Conservation (phyloP, 2,329 filamentous ascomycete species). For the Botrytis paeoniae region DNA sequence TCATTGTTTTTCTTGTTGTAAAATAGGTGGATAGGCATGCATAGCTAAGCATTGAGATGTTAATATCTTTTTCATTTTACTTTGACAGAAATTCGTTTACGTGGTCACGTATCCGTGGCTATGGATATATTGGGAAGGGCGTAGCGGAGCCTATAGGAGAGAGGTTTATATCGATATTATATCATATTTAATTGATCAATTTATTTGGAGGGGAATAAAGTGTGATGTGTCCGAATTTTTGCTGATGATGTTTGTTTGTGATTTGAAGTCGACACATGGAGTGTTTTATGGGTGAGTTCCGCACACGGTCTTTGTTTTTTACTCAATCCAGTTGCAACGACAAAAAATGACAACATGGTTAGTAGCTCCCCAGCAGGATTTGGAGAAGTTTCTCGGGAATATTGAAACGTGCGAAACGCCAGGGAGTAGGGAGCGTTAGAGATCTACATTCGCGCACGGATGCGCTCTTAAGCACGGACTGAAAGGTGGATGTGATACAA, state of each 20-base stretch:
- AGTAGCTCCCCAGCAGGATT: background rate
- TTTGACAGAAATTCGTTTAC: constrained; percentile 5
- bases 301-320: background rate
- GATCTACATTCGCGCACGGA: background rate
- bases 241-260: background rate
- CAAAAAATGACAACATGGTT: background rate
- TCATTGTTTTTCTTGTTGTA: constrained; percentile 31
- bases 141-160: background rate
- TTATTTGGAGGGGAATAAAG: background rate
- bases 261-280: background rate
- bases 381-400: background rate
- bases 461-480: background rate
- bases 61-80: constrained; percentile 25
- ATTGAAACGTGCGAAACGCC: background rate
- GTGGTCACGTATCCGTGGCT: background rate
- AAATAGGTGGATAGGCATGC: constrained; percentile 32
- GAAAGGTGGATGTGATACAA: background rate
- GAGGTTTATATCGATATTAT: constrained; percentile 10
- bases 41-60: constrained; percentile 31
- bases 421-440: background rate
- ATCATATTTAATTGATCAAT: constrained; percentile 20
- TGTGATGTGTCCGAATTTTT: background rate
- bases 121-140: background rate
- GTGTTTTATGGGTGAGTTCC: background rate
- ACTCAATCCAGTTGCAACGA: background rate